Conservation (phyloP, 2,329 filamentous ascomycete species). For the Parastagonospora avenae region DNA sequence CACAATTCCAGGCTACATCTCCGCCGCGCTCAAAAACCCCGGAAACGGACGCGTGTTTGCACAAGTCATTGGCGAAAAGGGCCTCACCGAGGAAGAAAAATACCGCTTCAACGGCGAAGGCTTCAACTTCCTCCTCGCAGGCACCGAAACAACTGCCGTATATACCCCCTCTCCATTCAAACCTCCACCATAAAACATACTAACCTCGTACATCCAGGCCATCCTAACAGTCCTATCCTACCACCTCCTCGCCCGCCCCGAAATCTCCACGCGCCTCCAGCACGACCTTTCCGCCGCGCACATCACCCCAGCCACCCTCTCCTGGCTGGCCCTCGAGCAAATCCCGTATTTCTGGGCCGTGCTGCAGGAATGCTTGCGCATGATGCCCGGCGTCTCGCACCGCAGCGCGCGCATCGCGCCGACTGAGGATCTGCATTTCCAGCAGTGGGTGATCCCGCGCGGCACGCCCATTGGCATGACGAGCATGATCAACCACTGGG, state of each 20-base stretch:
- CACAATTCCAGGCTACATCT: constrained; percentile 29
- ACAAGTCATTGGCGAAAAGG: constrained; percentile 25
- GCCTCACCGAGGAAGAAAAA: constrained; percentile 28
- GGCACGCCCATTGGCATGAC: constrained; percentile 38
- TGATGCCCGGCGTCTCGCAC: constrained; percentile 39
- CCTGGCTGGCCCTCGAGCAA: constrained; percentile 32
- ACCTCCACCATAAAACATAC: background rate
- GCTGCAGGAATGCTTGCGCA: constrained; percentile 43
- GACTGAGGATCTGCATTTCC: constrained; percentile 25
- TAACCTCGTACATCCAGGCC: constrained; percentile 11
- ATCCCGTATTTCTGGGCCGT: constrained; percentile 41
- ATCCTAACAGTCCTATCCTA: constrained; percentile 41
- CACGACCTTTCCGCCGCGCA: constrained; percentile 23
- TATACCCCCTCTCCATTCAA: background rate
- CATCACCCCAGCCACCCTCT: constrained; percentile 15
- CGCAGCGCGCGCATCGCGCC: constrained; percentile 23
- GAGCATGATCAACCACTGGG: constrained; percentile 38
- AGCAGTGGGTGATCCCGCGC: constrained; percentile 29
- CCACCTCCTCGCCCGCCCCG: constrained; percentile 40
- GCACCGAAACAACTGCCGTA: constrained; percentile 34
- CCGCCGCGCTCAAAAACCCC: constrained; percentile 26
- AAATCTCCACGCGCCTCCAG: constrained; percentile 24
- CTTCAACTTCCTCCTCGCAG: constrained; percentile 32
- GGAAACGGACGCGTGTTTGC: constrained; percentile 33
- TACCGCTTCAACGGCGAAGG: constrained; percentile 30